phyloP scores from a whole-genome alignment of 129 eudicot species.

The Chrysanthemum makinoi region DNA sequence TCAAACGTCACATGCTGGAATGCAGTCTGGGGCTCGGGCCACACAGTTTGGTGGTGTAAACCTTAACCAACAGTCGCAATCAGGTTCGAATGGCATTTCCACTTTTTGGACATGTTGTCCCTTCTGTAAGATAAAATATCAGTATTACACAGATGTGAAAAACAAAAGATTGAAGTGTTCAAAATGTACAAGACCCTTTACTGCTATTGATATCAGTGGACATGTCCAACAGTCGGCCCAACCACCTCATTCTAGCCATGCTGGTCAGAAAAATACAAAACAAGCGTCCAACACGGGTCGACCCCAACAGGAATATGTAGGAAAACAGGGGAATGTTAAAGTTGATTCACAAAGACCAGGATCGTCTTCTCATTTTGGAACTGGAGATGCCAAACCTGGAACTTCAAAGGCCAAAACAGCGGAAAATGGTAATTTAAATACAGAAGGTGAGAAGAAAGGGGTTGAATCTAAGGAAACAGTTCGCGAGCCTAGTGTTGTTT shows the following conservation, averaged over 20 bases:
- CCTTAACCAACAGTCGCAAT: no score
- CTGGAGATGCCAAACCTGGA: constrained; percentile 25
- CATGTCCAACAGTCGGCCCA: constrained; percentile 23
- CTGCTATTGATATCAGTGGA: constrained; percentile 37
- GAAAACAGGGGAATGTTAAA: constrained; percentile 18
- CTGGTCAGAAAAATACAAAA: constrained; percentile 22
- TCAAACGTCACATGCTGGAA: constrained; percentile 22
- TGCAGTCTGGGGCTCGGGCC: constrained; percentile 27
- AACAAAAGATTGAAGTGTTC: constrained; percentile 42
- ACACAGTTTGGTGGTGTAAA: not conserved
- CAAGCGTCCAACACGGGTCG: constrained; percentile 21
- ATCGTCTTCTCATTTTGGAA: constrained; percentile 20
- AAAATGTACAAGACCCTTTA: constrained; percentile 34
- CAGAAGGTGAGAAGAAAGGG: constrained; percentile 11
- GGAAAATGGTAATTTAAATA: constrained; percentile 17
- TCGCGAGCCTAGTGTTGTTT: constrained; percentile 3
- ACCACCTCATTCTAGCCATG: constrained; percentile 12
- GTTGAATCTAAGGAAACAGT: constrained; percentile 16
- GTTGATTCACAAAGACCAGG: constrained; percentile 26
- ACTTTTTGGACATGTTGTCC: constrained; percentile 58
- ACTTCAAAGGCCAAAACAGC: constrained; percentile 25
- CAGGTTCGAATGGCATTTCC: constrained; percentile 24
- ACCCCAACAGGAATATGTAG: constrained; percentile 35
- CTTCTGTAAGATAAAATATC: constrained; percentile 36
- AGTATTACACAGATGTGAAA: constrained; percentile 28